Base-by-base conservation (phyloP, 2,329 filamentous ascomycete genomes). In the Albifimbria verrucaria region DNA sequence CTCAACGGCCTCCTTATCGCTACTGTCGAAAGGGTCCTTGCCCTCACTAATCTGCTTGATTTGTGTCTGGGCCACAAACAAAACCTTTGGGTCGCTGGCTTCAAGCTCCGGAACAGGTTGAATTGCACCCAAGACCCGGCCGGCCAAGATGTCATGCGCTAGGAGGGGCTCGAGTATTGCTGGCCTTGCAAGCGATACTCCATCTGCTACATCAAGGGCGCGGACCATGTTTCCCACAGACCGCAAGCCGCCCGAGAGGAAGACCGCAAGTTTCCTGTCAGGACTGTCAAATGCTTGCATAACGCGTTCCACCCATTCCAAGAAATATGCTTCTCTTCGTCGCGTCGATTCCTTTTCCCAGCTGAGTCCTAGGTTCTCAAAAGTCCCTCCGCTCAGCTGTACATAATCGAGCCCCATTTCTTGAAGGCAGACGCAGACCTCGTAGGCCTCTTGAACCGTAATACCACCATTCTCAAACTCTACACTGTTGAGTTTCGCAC, bases 351-450 rank as follows among this genome's bases (percentile, higher is more conserved):
- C 81, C 53, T 77, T 72, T 66, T 77, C 72, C 65, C 81, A 76
- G 1, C 59, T 59, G 56, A 82, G 77, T 0, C 75, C 77, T 2
- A 80, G 63, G 23, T 70, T 63, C 68, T 86, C 77, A 61, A 83
- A 84, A 0, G 81, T 86, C 1, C 83, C 83, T 20, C 83, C 82
- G 2, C 72, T 77, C 1, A 86, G 70, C 67, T 86, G 83, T 7
- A 86, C 78, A 61, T 83, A 82, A 63, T 83, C 76, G 39, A 84
- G 77, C 11, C 63, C 67, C 52, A 77, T 72, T 22, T 69, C 59
- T 56, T 82, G 77, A 1, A 83, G 69, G 2, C 70, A 64, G 15
- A 68, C 60, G 61, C 73, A 76, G 32, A 84, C 66, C 48, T 77
- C 68, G 22, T 68, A 70, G 1, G 78, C 77, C 49, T 84, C 82